Evolutionary conservation across 768 basidiomycete species (phyloP).

Genomic region (Sistotremastrum niveocremeum): DNA sequence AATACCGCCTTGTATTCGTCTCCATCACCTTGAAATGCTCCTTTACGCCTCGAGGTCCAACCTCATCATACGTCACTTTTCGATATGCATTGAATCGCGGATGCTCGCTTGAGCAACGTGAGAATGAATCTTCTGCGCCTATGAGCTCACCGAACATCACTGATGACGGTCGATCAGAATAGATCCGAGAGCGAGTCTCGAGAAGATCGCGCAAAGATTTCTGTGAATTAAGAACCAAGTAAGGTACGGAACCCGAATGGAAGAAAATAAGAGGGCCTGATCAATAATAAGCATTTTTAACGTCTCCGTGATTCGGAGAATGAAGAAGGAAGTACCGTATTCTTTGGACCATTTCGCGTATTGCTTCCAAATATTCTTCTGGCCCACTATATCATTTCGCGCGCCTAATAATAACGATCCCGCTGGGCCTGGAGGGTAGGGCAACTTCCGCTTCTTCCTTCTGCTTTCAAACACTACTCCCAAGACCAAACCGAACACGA

Average conservation of each 20-base stretch:
- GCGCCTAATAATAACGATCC: too few relatives aligned
- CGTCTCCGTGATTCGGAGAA: too few relatives aligned
- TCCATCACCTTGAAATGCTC: slow-evolving; percentile 11
- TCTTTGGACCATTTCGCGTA: slow-evolving; percentile 13
- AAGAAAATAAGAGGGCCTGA: too few relatives aligned
- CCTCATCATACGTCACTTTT: slow-evolving; percentile 23
- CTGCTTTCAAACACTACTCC: too few relatives aligned
- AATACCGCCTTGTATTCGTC: too few relatives aligned
- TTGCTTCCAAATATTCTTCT: slow-evolving; percentile 3
- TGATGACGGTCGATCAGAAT: slow-evolving; percentile 35
- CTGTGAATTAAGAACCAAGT: slow-evolving; percentile 35
- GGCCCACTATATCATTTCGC: too few relatives aligned
- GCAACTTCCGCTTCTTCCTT: too few relatives aligned
- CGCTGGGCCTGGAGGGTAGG: too few relatives aligned
- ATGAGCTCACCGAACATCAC: slow-evolving; percentile 32
- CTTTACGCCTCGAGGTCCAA: slow-evolving; percentile 22
- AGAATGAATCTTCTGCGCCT: slow-evolving; percentile 26
- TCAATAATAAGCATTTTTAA: too few relatives aligned
- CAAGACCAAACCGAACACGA: too few relatives aligned
- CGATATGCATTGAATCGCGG: slow-evolving; percentile 28
- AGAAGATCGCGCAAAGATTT: slow-evolving; percentile 31
- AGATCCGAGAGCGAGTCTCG: slow-evolving; percentile 31
- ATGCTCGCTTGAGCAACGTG: slow-evolving; percentile 30
- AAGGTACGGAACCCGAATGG: too few relatives aligned
- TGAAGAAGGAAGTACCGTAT: slow-evolving; percentile 26